Evolutionary conservation across 768 basidiomycete genomes (phyloP), one percentile per base, ranked within the genome.

Genomic region (Serendipita sp.): DNA sequence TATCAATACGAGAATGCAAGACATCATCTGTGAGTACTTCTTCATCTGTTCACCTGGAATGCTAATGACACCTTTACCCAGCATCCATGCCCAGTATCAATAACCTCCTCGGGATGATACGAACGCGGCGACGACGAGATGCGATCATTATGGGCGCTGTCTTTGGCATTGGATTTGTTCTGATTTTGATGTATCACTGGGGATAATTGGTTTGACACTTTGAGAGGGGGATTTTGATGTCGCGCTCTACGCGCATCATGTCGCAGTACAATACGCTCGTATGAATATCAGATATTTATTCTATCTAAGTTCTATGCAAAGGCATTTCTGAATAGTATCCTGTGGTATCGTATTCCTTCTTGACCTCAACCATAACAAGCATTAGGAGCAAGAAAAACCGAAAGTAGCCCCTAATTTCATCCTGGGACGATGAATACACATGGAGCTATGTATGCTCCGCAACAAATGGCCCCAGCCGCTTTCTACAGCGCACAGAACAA

Each of bases 41-140:
- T 15, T 40, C 53, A 46, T 33, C 0, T 40, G 15, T 62, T n/a
- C 37, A 8, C 48, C 70, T 27, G 66, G 43, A 11, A 11, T 53
- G 52, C 52, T 36, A 40, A 23, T 33, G 16, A 64, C 33, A 15
- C 8, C 15, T 45, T 48, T 50, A 48, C 27, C 13, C 68, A 93
- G 91, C 79, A 70, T 84, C 88, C 3, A 86, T 98, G 73, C 96
- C 96, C n/a, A 94, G 95, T 1, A 85, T 99, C 68, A 93, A 91
- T 74, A 89, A 86, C 66, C 74, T 98, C 46, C 76, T 98, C 40
- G 80, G 80, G 1, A 93, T 98, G 90, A 97, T 99, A 73, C 89
- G 89, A 72, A 85, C 90, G 13, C 81, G 95, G 50, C 81, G 95
- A 69, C 79, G 94, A 66, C 77, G 93, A 70, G 96, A 99, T 73